Percentiles rank a stretch among this genome's conserved stretches.
Conservation (phyloP, 169 alveolate genomes). For the Cryptosporidium ryanae region DNA sequence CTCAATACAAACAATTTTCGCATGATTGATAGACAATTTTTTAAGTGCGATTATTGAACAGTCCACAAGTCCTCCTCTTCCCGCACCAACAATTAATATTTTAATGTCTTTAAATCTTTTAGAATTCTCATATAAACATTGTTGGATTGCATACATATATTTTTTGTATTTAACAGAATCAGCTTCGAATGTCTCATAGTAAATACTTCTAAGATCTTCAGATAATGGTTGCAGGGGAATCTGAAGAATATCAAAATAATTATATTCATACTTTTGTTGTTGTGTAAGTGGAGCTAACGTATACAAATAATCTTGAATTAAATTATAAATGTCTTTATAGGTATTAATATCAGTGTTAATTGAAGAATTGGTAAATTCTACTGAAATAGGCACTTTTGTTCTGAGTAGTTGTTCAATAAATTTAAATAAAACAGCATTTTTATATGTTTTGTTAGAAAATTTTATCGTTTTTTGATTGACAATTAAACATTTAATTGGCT, state of each 20-base stretch:
- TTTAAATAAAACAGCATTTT: not conserved
- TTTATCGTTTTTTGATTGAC: constrained; percentile 8
- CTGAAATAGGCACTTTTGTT: constrained; percentile 20
- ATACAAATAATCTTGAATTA: constrained; percentile 10
- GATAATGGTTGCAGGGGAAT: constrained; percentile 76
- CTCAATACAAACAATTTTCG: constrained; percentile 82
- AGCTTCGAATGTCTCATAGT: constrained; percentile 86
- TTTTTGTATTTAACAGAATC: constrained; percentile 83
- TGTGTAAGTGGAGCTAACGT: constrained; percentile 40
- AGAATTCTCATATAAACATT: constrained; percentile 77
- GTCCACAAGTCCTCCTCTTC: constrained; percentile 87
- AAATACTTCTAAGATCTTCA: constrained; percentile 81
- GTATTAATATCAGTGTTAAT: not conserved
- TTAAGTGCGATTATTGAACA: constrained; percentile 82
- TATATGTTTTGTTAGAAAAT: not conserved
- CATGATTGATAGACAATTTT: constrained; percentile 65
- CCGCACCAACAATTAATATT: constrained; percentile 87
- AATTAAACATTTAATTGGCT: constrained; percentile 42
- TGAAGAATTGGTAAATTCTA: not conserved
- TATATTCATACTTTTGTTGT: constrained; percentile 59
- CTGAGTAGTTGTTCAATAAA: not conserved
- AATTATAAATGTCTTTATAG: not conserved
- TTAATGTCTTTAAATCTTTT: constrained; percentile 33
- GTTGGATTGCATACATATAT: constrained; percentile 82
- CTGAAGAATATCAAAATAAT: constrained; percentile 70